Evolutionary conservation across 2,329 filamentous ascomycete genomes (phyloP).

Genomic region (Zasmidium cellare): DNA sequence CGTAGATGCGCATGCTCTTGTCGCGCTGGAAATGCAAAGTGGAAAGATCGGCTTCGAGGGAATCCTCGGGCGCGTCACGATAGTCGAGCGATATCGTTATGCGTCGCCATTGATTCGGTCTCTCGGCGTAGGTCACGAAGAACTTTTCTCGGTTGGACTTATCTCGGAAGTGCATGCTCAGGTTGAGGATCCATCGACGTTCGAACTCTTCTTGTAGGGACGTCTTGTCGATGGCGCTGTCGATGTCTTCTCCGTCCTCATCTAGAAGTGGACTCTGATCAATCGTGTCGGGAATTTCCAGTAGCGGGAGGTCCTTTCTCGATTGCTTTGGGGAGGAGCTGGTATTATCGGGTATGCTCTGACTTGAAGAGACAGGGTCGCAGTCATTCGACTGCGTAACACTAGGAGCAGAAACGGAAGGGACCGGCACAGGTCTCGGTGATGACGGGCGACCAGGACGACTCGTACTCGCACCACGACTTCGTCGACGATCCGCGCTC

Average conservation of each 20-base stretch:
- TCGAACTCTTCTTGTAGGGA: slow-evolving; percentile 80
- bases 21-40: slow-evolving; percentile 81
- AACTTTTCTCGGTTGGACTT: slow-evolving; percentile 93
- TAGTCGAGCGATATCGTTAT: slow-evolving; percentile 96
- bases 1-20: slow-evolving; percentile 90
- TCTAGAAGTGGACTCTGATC: slow-evolving; percentile 13
- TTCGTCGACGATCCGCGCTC: slow-evolving; percentile 58
- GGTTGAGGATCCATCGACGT: slow-evolving; percentile 82
- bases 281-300: slow-evolving; percentile 21
- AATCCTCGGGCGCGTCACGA: slow-evolving; percentile 73
- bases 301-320: slow-evolving; percentile 22
- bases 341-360: slow-evolving; percentile 1
- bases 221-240: slow-evolving; percentile 52
- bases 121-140: slow-evolving; percentile 90
- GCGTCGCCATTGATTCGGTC: slow-evolving; percentile 75
- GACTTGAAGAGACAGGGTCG: slow-evolving; percentile 6
- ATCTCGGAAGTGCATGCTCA: slow-evolving; percentile 98
- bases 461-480: slow-evolving; percentile 36
- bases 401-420: slow-evolving; percentile 43
- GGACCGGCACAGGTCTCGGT: slow-evolving; percentile 38
- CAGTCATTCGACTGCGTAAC: slow-evolving; percentile 14
- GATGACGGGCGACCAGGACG: slow-evolving; percentile 45
- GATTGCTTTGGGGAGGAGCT: slow-evolving; percentile 8
- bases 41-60: slow-evolving; percentile 80
- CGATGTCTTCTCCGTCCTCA: slow-evolving; percentile 34